phyloP scores from a whole-genome alignment of 2,329 filamentous ascomycete genomes.

The Paraphaeosphaeria minitans region DNA sequence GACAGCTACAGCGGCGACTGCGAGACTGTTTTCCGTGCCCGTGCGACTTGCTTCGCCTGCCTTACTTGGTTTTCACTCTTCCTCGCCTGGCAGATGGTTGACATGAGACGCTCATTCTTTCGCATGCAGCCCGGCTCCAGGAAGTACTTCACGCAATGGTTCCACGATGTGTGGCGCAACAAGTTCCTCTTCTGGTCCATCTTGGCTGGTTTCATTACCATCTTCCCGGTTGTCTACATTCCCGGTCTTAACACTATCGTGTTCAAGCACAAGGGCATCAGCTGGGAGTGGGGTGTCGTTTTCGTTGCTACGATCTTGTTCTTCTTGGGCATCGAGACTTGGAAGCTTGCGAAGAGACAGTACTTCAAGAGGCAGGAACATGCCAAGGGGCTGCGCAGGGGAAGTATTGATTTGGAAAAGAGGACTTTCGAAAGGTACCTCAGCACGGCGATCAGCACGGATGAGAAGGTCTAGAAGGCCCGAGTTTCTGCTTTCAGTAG shows the following conservation, averaged over 20 bases:
- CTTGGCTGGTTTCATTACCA: conserved; percentile 51
- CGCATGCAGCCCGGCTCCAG: conserved; percentile 69
- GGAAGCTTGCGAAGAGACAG: conserved; percentile 69
- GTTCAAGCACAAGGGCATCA: conserved; percentile 69
- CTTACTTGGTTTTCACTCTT: conserved; percentile 79
- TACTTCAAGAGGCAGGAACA: conserved; percentile 37
- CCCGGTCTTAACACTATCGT: conserved; percentile 69
- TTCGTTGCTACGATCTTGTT: conserved; percentile 66
- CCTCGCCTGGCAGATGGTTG: conserved; percentile 78
- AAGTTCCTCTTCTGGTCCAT: conserved; percentile 62
- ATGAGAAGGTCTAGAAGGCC: conserved; percentile 33
- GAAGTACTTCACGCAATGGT: conserved; percentile 63
- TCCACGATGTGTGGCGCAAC: conserved; percentile 71
- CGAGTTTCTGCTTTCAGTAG: neutral
- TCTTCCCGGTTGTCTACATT: conserved; percentile 64
- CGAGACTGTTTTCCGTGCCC: conserved; percentile 55
- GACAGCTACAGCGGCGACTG: conserved; percentile 37
- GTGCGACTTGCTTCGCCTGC: conserved; percentile 74
- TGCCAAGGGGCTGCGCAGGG: conserved; percentile 26
- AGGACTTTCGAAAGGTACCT: conserved; percentile 41
- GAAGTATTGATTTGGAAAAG: conserved; percentile 38
- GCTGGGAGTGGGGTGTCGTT: conserved; percentile 73
- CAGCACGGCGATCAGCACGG: conserved; percentile 39
- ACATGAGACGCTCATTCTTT: conserved; percentile 76
- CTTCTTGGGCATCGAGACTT: conserved; percentile 66